Percentiles rank a stretch among this genome's conserved stretches.
These are phyloP conservation scores for Pilatotrama ljubarskyi DNA, from an alignment of 768 basidiomycete species.

Conservation along the genomic window DNA sequence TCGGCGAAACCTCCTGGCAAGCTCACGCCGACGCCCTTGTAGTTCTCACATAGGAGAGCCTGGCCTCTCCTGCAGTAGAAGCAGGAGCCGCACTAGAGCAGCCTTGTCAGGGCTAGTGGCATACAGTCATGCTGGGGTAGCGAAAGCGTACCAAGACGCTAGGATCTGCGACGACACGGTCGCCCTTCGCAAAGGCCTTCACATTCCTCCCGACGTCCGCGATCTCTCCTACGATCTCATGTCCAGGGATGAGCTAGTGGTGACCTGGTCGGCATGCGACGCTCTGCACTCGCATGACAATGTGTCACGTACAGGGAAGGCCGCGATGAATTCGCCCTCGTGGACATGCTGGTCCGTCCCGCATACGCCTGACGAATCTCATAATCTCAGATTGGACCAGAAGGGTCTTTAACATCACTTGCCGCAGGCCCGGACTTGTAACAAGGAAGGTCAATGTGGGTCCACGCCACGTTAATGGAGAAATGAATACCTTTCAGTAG, in stretches of 20 bases:
- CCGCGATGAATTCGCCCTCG: conserved; percentile 68
- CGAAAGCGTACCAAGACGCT: conserved; percentile 56
- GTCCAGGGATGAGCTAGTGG: conserved; percentile 67
- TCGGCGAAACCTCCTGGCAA: conserved; percentile 87
- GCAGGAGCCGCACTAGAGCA: conserved; percentile 70
- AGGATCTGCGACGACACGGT: conserved; percentile 84
- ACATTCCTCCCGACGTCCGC: conserved; percentile 81
- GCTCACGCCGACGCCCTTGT: conserved; percentile 79
- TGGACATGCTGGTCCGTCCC: conserved; percentile 68
- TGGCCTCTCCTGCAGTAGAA: conserved; percentile 89
- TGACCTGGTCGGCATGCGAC: neutral
- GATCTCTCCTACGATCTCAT: conserved; percentile 73
- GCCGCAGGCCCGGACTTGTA: conserved; percentile 4
- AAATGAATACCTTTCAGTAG: conserved; percentile 61
- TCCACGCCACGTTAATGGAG: too few relatives aligned
- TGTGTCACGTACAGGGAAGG: conserved; percentile 55
- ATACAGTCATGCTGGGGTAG: neutral
- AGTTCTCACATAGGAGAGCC: conserved; percentile 81
- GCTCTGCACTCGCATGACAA: too few relatives aligned
- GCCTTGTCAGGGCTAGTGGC: neutral
- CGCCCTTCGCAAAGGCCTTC: conserved; percentile 71
- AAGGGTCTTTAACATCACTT: too few relatives aligned
- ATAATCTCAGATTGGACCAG: neutral
- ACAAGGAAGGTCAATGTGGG: conserved; percentile 3
- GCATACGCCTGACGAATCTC: conserved; percentile 49